These are phyloP conservation scores for Chaetomium strumarium DNA, from an alignment of 2,329 filamentous ascomycete species.

Conservation along the genomic window DNA sequence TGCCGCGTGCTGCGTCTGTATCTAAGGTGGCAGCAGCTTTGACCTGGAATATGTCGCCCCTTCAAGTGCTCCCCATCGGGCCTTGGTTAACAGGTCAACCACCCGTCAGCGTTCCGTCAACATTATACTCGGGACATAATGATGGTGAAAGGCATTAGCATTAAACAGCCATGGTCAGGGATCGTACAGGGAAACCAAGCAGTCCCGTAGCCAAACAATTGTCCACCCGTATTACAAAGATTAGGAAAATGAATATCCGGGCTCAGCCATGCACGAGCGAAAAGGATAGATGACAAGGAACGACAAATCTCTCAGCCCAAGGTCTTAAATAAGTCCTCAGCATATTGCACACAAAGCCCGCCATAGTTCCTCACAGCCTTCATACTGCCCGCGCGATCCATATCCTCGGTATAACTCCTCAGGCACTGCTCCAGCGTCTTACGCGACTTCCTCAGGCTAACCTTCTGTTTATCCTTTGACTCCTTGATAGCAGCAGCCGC, in stretches of 20 bases:
- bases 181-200: too few species aligned
- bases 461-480: not conserved
- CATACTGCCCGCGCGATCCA: conserved; percentile 13
- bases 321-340: conserved; percentile 21
- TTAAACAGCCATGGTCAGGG: too few species aligned
- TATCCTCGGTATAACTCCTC: conserved; percentile 9
- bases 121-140: too few species aligned
- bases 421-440: conserved; percentile 21
- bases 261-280: not conserved
- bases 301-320: conserved; percentile 1
- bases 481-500: not conserved
- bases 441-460: conserved; percentile 1
- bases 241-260: not conserved
- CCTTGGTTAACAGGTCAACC: too few species aligned
- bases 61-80: too few species aligned
- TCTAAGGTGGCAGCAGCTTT: too few species aligned
- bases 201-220: too few species aligned
- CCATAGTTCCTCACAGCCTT: conserved; percentile 17
- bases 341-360: conserved; percentile 18
- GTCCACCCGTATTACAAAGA: too few species aligned
- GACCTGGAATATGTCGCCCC: too few species aligned
- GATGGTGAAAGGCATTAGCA: too few species aligned
- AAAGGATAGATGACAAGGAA: not conserved
- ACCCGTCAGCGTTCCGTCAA: too few species aligned
- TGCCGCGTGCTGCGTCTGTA: too few species aligned